Percentiles rank a stretch among this genome's conserved stretches.
phyloP scores from a whole-genome alignment of 1,139 yeast species.

The Yamadazyma jaroonii region DNA sequence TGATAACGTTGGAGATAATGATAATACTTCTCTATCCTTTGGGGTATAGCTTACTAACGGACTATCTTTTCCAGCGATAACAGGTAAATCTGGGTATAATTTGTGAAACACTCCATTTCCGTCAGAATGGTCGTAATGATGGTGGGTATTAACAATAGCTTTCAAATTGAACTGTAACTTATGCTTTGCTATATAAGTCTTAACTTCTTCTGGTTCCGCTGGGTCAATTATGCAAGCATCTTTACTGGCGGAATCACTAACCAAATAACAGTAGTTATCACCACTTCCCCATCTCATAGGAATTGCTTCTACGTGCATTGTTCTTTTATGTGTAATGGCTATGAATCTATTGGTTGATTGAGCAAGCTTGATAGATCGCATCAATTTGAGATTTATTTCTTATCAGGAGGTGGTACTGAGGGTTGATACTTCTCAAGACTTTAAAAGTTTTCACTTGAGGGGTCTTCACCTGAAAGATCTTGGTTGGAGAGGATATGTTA shows the following conservation, averaged over 20 bases:
- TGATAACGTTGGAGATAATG: slow-evolving; percentile 60
- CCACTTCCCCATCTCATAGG: slow-evolving; percentile 97
- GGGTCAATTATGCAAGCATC: slow-evolving; percentile 89
- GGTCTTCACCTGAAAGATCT: too few relatives aligned
- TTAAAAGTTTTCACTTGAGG: too few relatives aligned
- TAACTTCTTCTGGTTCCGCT: slow-evolving; percentile 71
- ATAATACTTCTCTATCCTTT: slow-evolving; percentile 55
- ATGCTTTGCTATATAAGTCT: slow-evolving; percentile 21
- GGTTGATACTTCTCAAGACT: too few relatives aligned
- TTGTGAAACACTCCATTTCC: slow-evolving; percentile 61
- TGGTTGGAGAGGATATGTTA: too few relatives aligned
- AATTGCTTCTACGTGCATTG: slow-evolving; percentile 77
- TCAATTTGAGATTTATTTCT: too few relatives aligned
- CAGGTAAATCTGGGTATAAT: slow-evolving; percentile 52
- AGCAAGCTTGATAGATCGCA: too few relatives aligned
- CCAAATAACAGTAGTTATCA: slow-evolving; percentile 82
- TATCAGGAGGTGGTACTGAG: too few relatives aligned
- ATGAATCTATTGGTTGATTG: too few relatives aligned
- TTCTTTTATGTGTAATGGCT: slow-evolving; percentile 23
- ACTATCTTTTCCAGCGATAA: slow-evolving; percentile 86
- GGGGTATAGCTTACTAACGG: slow-evolving; percentile 71
- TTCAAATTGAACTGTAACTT: slow-evolving; percentile 42
- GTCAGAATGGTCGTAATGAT: slow-evolving; percentile 91
- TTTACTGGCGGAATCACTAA: slow-evolving; percentile 64
- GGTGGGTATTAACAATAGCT: slow-evolving; percentile 92